These are phyloP conservation scores for Bolboschoenus planiculmis DNA, from an alignment of 176 grass and related monocot genomes.

Conservation along the genomic window DNA sequence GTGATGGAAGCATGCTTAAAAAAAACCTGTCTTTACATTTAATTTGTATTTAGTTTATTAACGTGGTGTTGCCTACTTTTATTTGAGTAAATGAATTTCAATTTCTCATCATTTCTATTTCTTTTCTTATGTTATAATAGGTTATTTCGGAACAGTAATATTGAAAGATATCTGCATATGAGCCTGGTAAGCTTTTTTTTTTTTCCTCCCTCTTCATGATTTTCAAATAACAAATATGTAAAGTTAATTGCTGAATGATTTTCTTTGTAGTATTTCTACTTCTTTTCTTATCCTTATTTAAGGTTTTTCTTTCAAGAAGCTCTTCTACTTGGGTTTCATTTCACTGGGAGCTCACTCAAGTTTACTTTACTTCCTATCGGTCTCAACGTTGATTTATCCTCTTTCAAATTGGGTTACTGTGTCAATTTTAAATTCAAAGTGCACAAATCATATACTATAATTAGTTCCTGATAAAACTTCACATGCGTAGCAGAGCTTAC, in stretches of 20 bases:
- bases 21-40: neutral
- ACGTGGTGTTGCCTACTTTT: neutral
- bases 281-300: neutral
- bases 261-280: conserved; percentile 6
- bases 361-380: neutral
- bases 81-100: neutral
- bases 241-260: neutral
- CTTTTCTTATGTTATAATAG: conserved; percentile 32
- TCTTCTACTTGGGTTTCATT: neutral
- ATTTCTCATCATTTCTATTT: neutral
- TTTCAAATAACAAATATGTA: neutral
- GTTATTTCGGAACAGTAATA: conserved; percentile 49
- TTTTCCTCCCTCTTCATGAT: neutral
- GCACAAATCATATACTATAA: neutral
- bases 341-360: neutral
- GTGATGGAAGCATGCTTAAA: neutral
- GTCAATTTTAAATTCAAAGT: neutral
- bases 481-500: neutral
- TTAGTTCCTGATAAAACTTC: neutral
- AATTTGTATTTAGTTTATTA: neutral
- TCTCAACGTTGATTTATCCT: neutral
- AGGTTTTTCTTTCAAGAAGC: neutral
- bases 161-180: conserved; percentile 49
- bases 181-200: conserved; percentile 50
- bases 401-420: neutral